Evolutionary conservation across 345 rosid species (phyloP).

Genomic region (Camelina hispida): DNA sequence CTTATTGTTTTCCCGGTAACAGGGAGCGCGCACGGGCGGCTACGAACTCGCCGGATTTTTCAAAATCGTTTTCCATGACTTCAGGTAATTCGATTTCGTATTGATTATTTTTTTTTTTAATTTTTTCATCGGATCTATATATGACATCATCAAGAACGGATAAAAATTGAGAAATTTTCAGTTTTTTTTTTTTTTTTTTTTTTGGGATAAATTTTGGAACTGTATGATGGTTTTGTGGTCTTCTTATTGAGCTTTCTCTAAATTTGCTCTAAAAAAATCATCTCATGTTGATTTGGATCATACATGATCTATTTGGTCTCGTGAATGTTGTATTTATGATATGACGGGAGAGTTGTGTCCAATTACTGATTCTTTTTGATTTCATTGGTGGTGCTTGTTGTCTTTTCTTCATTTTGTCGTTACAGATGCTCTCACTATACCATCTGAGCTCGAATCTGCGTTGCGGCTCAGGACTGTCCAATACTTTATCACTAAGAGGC

Average conservation of each 20-base stretch:
- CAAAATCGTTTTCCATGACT: slow-evolving; percentile 36
- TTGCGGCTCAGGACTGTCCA: slow-evolving; percentile 73
- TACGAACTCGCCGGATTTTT: slow-evolving; percentile 21
- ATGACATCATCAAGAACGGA: slow-evolving; percentile 5
- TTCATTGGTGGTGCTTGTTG: background rate
- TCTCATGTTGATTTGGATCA: background rate
- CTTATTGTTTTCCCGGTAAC: slow-evolving; percentile 31
- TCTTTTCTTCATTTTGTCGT: slow-evolving; percentile 2
- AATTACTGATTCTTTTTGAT: background rate
- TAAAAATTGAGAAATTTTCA: background rate
- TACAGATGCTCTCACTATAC: slow-evolving; percentile 62
- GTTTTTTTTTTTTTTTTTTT: background rate
- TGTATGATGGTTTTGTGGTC: slow-evolving; percentile 4
- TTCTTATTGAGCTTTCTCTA: background rate
- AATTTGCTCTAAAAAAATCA: background rate
- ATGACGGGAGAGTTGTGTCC: background rate
- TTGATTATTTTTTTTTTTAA: background rate
- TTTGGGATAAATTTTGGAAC: background rate
- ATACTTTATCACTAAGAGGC: slow-evolving; percentile 73
- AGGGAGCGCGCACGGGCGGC: slow-evolving; percentile 36
- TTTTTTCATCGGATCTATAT: background rate
- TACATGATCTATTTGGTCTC: background rate
- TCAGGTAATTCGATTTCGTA: slow-evolving; percentile 31
- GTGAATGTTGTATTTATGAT: slow-evolving; percentile 12
- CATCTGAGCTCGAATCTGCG: slow-evolving; percentile 82